Conservation (phyloP, 768 basidiomycete species). For the Antrodiella citrinella region DNA sequence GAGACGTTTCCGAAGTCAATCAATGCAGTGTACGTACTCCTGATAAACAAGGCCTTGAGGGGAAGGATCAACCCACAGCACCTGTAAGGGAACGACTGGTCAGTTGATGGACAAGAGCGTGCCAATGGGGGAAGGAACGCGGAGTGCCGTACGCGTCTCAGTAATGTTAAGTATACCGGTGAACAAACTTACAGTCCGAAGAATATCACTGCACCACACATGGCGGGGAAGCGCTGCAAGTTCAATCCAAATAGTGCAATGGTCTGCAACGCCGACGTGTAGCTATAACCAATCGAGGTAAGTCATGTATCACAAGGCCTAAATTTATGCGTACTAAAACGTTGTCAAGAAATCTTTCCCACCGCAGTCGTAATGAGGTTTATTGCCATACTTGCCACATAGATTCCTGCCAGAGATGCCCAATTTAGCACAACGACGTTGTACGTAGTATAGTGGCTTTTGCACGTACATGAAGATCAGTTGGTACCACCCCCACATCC, state of each 20-base stretch:
- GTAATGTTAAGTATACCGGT: no score
- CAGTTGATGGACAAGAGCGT: neutral
- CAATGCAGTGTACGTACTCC: slow-evolving; percentile 26
- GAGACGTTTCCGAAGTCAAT: slow-evolving; percentile 1
- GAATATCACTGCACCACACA: slow-evolving; percentile 48
- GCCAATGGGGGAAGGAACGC: no score
- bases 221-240: slow-evolving; percentile 57
- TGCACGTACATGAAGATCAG: slow-evolving; percentile 36
- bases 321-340: slow-evolving; percentile 30
- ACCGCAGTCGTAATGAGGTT: slow-evolving; percentile 32
- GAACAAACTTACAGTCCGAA: slow-evolving; percentile 38
- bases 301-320: no score
- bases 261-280: slow-evolving; percentile 38
- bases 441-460: no score
- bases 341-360: slow-evolving; percentile 31
- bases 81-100: slow-evolving; percentile 22
- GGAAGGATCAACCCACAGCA: slow-evolving; percentile 30
- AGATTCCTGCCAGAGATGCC: slow-evolving; percentile 23
- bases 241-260: slow-evolving; percentile 67
- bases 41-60: slow-evolving; percentile 26
- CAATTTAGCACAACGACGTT: no score
- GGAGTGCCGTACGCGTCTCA: no score
- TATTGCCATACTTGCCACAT: slow-evolving; percentile 33
- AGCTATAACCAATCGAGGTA: slow-evolving; percentile 21
- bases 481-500: slow-evolving; percentile 60